These are phyloP conservation scores for Picea glauca DNA, from an alignment of 75 land plant species.

Conservation along the genomic window DNA sequence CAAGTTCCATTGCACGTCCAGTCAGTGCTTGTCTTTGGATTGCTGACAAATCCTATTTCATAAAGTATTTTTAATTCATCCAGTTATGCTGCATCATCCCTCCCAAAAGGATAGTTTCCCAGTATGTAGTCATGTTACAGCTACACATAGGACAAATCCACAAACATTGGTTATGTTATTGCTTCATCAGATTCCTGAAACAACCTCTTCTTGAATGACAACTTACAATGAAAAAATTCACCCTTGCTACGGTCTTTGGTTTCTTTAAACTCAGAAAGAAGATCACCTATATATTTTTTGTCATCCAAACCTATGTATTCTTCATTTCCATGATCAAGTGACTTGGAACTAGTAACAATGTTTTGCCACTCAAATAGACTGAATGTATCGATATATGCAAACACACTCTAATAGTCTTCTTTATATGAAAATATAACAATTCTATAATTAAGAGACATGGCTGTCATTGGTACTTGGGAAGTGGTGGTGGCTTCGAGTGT, in stretches of 20 bases:
- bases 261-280: conserved; percentile 20
- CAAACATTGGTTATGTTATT: conserved; percentile 23
- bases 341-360: too few species aligned
- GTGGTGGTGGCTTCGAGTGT: too few species aligned
- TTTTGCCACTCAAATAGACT: conserved; percentile 13
- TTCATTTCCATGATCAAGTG: too few species aligned
- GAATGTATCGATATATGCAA: conserved; percentile 11
- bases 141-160: conserved; percentile 21
- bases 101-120: conserved; percentile 36
- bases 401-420: too few species aligned
- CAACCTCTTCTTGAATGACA: too few species aligned
- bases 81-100: conserved; percentile 28
- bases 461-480: too few species aligned
- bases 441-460: too few species aligned
- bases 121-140: conserved; percentile 27
- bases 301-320: too few species aligned
- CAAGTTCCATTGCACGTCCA: too few species aligned
- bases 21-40: too few species aligned
- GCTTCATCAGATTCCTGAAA: conserved; percentile 25
- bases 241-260: conserved; percentile 74
- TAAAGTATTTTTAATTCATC: conserved; percentile 25
- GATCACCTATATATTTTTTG: conserved; percentile 25
- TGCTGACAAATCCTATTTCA: conserved; percentile 88
- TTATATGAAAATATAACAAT: too few species aligned
- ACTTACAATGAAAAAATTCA: conserved; percentile 37